Evolutionary conservation across 108 stramenopile species (phyloP).

Genomic region (Discostella stelligeroides): DNA sequence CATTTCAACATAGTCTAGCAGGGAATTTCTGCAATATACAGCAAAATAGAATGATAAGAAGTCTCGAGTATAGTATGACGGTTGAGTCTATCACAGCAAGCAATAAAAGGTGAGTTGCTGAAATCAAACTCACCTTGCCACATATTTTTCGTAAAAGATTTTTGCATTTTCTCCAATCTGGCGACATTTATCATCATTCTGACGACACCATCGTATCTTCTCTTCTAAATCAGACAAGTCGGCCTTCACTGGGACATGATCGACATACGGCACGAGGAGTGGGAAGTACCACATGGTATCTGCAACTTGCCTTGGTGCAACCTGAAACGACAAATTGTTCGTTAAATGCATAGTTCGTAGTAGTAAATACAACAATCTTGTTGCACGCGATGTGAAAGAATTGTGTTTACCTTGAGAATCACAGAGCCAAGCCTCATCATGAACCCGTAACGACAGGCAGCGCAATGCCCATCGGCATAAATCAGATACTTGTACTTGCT

Average conservation of each 20-base stretch:
- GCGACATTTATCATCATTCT: slow-evolving; percentile 94
- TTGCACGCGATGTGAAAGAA: not conserved
- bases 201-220: slow-evolving; percentile 95
- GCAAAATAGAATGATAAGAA: not conserved
- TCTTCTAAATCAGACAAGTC: slow-evolving; percentile 97
- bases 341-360: not conserved
- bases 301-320: slow-evolving; percentile 88
- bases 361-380: not conserved
- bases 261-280: slow-evolving; percentile 91
- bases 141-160: slow-evolving; percentile 85
- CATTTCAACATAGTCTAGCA: slow-evolving; percentile 96
- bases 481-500: slow-evolving; percentile 96
- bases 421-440: slow-evolving; percentile 99
- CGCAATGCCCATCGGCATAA: slow-evolving; percentile 99
- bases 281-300: slow-evolving; percentile 99
- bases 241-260: slow-evolving; percentile 96
- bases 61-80: no score
- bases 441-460: slow-evolving; percentile 99
- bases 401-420: slow-evolving; percentile 81
- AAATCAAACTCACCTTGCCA: slow-evolving; percentile 45
- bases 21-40: slow-evolving; percentile 55
- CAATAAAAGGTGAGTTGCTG: not conserved
- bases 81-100: no score
- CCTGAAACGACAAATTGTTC: slow-evolving; percentile 26
- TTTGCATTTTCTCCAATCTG: slow-evolving; percentile 84